Conservation (phyloP, 176 grass and related monocot genomes). For the Triticum dicoccoides region DNA sequence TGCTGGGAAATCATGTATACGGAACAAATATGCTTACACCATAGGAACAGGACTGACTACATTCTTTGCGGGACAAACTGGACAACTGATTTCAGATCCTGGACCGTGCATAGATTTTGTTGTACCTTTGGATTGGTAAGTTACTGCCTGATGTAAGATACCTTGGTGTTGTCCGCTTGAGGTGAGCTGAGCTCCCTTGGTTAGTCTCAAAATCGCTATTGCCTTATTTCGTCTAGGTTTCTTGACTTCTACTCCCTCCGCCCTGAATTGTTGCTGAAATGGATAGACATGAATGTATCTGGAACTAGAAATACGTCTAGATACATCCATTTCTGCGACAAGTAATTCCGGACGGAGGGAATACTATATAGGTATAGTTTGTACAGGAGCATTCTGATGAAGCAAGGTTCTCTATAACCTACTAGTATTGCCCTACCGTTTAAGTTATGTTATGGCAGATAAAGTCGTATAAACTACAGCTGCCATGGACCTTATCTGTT, state of each 20-base stretch:
- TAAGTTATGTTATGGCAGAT: not conserved
- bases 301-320: no score
- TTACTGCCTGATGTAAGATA: conserved; percentile 1
- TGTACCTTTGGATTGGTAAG: not conserved
- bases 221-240: not conserved
- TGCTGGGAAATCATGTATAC: not conserved
- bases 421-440: not conserved
- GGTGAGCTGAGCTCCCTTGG: not conserved
- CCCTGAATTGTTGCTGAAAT: no score
- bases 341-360: no score
- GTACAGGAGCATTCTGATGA: not conserved
- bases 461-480: not conserved
- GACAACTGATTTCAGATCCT: not conserved
- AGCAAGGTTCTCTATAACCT: conserved; percentile 9
- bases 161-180: not conserved
- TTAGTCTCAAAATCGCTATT: not conserved
- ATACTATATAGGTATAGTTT: not conserved
- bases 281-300: no score
- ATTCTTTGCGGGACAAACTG: not conserved
- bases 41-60: not conserved
- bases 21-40: not conserved
- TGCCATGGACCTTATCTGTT: not conserved
- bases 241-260: not conserved
- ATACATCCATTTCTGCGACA: no score
- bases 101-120: not conserved